Evolutionary conservation across 129 eudicot genomes (phyloP).

Genomic region (Apium graveolens): DNA sequence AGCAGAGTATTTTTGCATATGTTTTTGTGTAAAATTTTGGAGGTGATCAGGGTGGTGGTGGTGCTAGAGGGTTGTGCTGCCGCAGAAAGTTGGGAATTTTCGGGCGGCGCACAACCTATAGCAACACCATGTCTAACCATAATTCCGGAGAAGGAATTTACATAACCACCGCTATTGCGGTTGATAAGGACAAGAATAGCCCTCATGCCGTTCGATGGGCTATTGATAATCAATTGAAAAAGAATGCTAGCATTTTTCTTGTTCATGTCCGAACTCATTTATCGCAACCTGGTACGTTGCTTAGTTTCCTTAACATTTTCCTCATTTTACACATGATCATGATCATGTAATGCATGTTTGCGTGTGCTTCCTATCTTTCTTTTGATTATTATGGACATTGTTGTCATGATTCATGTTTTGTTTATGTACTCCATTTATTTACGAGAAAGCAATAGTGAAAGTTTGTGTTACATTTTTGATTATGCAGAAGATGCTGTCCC

Average conservation of each 20-base stretch:
- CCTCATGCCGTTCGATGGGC: slow-evolving; percentile 58
- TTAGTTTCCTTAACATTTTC: not conserved
- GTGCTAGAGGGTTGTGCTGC: slow-evolving; percentile 10
- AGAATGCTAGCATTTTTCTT: slow-evolving; percentile 26
- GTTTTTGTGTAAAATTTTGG: not conserved
- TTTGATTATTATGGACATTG: not conserved
- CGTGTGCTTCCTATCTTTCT: too few relatives aligned
- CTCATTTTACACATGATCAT: too few relatives aligned
- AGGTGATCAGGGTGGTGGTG: slow-evolving; percentile 3
- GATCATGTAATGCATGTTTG: too few relatives aligned
- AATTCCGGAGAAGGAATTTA: slow-evolving; percentile 12
- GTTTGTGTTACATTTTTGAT: not conserved
- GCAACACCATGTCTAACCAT: slow-evolving; percentile 1
- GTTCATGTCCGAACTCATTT: slow-evolving; percentile 41
- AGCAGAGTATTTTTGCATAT: not conserved
- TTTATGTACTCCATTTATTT: too few relatives aligned
- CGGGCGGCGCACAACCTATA: not conserved
- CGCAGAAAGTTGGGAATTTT: not conserved
- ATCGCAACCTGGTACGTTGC: slow-evolving; percentile 28
- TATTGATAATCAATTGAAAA: slow-evolving; percentile 30
- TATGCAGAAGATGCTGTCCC: slow-evolving; percentile 29
- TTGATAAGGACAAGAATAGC: slow-evolving; percentile 57
- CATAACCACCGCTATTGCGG: slow-evolving; percentile 29
- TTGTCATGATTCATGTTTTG: not conserved
- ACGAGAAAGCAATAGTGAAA: not conserved